A percentile compares a stretch with the other conserved stretches of the same genome.
Conservation (phyloP, 2,329 filamentous ascomycete genomes). For the Fusarium guadeloupense region DNA sequence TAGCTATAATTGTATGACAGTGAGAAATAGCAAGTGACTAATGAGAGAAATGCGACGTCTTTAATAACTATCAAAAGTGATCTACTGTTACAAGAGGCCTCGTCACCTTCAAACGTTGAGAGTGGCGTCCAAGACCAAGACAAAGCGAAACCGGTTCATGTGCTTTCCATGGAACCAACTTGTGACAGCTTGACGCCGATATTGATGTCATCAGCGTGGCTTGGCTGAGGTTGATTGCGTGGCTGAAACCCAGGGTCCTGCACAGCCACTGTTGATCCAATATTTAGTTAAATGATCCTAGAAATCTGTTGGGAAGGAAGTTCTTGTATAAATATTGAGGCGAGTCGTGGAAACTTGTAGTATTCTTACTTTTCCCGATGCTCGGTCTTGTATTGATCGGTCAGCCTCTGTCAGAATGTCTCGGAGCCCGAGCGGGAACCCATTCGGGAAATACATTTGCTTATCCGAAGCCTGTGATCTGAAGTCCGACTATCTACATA, state of each 20-base stretch:
- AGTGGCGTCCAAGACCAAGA: constrained; percentile 23
- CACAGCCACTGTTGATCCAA: constrained; percentile 33
- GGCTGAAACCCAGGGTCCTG: constrained; percentile 28
- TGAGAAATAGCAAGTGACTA: background rate
- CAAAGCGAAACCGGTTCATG: constrained; percentile 34
- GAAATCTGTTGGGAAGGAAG: constrained; percentile 4
- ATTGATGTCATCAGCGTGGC: constrained; percentile 43
- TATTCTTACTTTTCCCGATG: background rate
- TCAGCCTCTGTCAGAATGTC: background rate
- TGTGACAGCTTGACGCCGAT: constrained; percentile 18
- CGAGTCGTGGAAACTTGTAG: background rate
- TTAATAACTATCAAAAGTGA: constrained; percentile 19
- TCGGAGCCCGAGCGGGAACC: constrained; percentile 26
- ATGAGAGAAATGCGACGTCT: background rate
- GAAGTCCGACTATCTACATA: constrained; percentile 1
- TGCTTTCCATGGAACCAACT: constrained; percentile 6
- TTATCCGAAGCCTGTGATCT: constrained; percentile 22
- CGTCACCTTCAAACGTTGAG: constrained; percentile 16
- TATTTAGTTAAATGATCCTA: background rate
- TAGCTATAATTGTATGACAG: background rate
- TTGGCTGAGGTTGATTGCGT: constrained; percentile 28
- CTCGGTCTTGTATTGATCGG: background rate
- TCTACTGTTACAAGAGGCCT: constrained; percentile 31
- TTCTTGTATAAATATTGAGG: background rate
- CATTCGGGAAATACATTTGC: constrained; percentile 8